phyloP scores from a whole-genome alignment of 1,284 basidiomycete species.

The Ceratobasidium sp. region DNA sequence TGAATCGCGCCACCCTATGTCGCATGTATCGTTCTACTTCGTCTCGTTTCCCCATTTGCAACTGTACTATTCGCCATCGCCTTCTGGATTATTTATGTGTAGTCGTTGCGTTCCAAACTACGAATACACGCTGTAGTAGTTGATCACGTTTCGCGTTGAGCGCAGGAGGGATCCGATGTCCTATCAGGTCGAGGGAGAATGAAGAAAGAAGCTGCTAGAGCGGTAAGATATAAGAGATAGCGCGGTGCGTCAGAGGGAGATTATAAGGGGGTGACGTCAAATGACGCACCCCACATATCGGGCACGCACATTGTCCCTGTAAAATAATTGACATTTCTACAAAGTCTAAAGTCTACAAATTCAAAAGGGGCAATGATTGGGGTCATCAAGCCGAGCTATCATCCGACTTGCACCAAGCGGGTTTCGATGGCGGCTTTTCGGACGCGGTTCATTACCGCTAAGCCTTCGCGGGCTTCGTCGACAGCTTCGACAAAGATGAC shows the following conservation, averaged over 20 bases:
- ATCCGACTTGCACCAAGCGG: slow-evolving; percentile 62
- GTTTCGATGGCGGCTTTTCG: slow-evolving; percentile 87
- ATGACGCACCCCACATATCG: slow-evolving; percentile 33
- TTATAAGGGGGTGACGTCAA: slow-evolving; percentile 37
- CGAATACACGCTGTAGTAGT: slow-evolving; percentile 34
- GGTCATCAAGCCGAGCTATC: neutral
- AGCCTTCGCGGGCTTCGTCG: slow-evolving; percentile 83
- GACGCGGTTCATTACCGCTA: slow-evolving; percentile 99
- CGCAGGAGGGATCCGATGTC: too few species aligned
- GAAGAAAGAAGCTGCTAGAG: neutral
- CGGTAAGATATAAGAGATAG: neutral
- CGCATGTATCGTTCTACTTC: slow-evolving; percentile 16
- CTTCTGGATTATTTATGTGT: slow-evolving; percentile 33
- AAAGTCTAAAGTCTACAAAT: too few species aligned
- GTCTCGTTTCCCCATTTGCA: neutral
- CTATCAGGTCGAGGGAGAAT: slow-evolving; percentile 1
- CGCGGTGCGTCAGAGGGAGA: slow-evolving; percentile 24
- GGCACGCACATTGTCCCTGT: slow-evolving; percentile 3
- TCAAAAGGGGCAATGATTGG: too few species aligned
- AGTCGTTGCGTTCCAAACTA: neutral
- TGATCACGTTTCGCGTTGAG: neutral
- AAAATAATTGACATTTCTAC: too few species aligned
- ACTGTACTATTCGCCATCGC: slow-evolving; percentile 25
- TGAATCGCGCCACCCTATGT: neutral
- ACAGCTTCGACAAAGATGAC: slow-evolving; percentile 92